Percentiles rank a stretch among this genome's conserved stretches.
phyloP scores from a whole-genome alignment of 2,329 filamentous ascomycete genomes.

The Diaporthe ilicicola region DNA sequence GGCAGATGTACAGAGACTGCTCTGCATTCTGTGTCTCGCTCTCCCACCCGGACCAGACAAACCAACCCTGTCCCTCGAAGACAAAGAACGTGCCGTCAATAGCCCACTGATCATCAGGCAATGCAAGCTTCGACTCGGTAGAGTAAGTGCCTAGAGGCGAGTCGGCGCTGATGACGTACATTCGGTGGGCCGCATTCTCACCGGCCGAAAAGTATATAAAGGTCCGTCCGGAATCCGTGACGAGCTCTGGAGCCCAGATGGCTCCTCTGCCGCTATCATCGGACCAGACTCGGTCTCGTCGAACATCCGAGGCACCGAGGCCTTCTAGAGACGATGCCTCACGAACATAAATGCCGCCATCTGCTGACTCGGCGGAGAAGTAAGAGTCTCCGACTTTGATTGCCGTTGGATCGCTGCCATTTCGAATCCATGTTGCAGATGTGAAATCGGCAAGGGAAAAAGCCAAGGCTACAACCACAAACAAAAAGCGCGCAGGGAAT shows the following conservation, averaged over 20 bases:
- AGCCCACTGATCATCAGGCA: constrained; percentile 39
- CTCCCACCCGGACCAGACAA: constrained; percentile 40
- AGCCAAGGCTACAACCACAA: not conserved
- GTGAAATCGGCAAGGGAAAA: not conserved
- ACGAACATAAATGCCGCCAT: not conserved
- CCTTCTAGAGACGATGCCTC: not conserved
- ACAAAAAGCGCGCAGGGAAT: not conserved
- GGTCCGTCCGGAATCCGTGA: constrained; percentile 32
- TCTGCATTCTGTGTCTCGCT: constrained; percentile 29
- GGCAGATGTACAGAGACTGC: constrained; percentile 39
- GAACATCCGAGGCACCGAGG: not conserved
- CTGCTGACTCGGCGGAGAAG: not conserved
- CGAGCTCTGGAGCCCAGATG: constrained; percentile 38
- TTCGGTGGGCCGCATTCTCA: constrained; percentile 34
- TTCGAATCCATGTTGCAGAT: not conserved
- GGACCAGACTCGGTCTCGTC: constrained; percentile 34
- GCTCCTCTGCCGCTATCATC: constrained; percentile 31
- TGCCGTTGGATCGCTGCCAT: not conserved
- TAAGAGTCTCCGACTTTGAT: constrained; percentile 4
- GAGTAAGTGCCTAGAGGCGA: constrained; percentile 34
- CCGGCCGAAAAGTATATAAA: constrained; percentile 39
- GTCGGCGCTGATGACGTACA: constrained; percentile 38
- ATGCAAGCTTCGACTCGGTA: constrained; percentile 33
- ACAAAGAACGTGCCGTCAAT: constrained; percentile 38
- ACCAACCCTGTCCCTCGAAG: constrained; percentile 36